Evolutionary conservation across 768 basidiomycete species (phyloP), one percentile per base, ranked within the genome.

Genomic region (Polyporus arcularius): DNA sequence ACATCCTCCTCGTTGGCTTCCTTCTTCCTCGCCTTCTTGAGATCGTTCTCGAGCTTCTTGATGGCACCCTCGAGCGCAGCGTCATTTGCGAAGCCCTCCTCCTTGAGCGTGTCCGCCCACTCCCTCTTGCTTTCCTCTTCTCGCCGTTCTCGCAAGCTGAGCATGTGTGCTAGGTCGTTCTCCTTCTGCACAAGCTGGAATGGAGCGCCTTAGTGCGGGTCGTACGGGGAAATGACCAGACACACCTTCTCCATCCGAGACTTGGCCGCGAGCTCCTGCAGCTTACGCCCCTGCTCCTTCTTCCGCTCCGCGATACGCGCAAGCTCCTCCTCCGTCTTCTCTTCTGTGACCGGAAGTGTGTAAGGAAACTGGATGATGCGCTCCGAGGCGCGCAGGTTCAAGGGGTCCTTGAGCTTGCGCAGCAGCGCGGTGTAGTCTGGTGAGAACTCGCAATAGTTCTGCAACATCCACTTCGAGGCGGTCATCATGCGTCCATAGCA

Each of bases 311-410:
- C 79, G 40, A 87, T 82, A 39, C 85, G 81, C 4, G 86, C 83
- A 0, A 97, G 73, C 69, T 98, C 95, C 67, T 98, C 96, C 64
- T 96, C 93, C 0, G 92, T 89, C 75, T 96, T 97, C 72, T 94
- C 92, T 42, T 92, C 89, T 1, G 80, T 73, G 1, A 82, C 80
- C 53, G 84, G 75, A 14, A 77, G 65, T 0, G 83, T 75, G 69
- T 86, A 98, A 0, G 96, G 96, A 70, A 98, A 98, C 70, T 98
- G 96, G 35, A 97, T 75, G 58, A 96, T 82, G 14, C 85, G 84
- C 65, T 90, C 90, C 6, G 79, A 76, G 12, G 79, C 78, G 26
- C 86, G 86, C 65, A 98, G 68, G 35, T 80, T 78, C 2, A 76
- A 67, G 0, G 96, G 91, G 57, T 89, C 81, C 42, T 81, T 80